Evolutionary conservation across 805 yeast species (phyloP).

Genomic region (Candida verbasci): DNA sequence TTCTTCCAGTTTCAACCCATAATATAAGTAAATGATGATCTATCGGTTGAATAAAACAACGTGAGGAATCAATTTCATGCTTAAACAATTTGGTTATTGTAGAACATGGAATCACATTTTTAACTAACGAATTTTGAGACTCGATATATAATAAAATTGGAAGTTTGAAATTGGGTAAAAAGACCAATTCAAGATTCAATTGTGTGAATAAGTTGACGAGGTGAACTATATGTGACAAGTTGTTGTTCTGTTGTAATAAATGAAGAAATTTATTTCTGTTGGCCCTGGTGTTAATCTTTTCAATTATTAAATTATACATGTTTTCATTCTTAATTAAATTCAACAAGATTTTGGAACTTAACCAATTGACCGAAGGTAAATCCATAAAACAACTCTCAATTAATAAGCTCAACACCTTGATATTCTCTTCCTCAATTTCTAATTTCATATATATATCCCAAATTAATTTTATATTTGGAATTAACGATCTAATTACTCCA

Average conservation of each 20-base stretch:
- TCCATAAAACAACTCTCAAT: neutral
- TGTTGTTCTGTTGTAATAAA: neutral
- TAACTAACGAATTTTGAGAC: conserved; percentile 1
- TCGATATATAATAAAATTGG: conserved; percentile 4
- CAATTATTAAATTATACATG: neutral
- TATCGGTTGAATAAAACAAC: conserved; percentile 7
- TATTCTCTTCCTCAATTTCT: neutral
- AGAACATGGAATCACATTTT: conserved; percentile 3
- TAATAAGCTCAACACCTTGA: neutral
- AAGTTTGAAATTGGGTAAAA: conserved; percentile 2
- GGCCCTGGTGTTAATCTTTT: neutral
- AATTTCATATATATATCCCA: conserved; percentile 3
- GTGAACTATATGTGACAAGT: conserved; percentile 1
- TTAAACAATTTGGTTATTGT: neutral
- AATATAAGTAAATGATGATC: conserved; percentile 5
- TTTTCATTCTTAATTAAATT: conserved; percentile 1
- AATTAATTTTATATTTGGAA: neutral
- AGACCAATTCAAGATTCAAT: neutral
- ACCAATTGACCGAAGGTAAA: neutral
- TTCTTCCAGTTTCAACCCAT: conserved; percentile 1
- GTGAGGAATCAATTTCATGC: neutral
- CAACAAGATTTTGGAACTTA: neutral
- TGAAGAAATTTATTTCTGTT: neutral
- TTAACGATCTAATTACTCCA: neutral
- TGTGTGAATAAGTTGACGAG: conserved; percentile 1